Evolutionary conservation across 768 basidiomycete genomes (phyloP), one percentile per base, ranked within the genome.

Genomic region (Coprinopsis strossmayeri): DNA sequence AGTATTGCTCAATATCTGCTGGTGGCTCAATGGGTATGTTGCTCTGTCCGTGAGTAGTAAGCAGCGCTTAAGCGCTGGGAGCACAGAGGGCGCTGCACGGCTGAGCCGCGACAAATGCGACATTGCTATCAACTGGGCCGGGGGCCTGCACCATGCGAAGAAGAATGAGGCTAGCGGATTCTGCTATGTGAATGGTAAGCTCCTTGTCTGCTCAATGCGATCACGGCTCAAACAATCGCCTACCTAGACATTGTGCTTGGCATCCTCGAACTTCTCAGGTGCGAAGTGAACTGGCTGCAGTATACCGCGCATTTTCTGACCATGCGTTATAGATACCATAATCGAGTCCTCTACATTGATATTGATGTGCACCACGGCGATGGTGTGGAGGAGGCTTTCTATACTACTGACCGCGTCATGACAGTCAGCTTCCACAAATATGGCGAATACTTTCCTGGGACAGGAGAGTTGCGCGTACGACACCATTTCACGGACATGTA

Each of bases 1-100:
- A 99, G 57, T 99, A 97, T 63, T 97, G 96, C 62, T 94, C 95
- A 2, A 99, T 99, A 58, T 98, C 96, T 10, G 96, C 96, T n/a
- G 96, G 96, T 40, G 96, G 96, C 2, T 96, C 93, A 0, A 98
- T 99, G 92, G 95, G 96, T 96, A 57, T 50, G 84, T 53, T 42
- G 9, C n/a, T 32, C 50, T 37, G 7, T 32, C 34, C 23, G 18
- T 30, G 42, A 46, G 37, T 26, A 15, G 47, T 26, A 37, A 3
- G 9, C 21, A 3, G 45, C 48, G 10, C 44, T 41, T 37, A 55
- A 49, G 46, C 30, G 34, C 32, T 35, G 35, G 27, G n/a, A 32
- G 51, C 30, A 53, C 49, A 97, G 94, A 97, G 91, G 96, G 96
- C 38, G 96, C 96, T 34, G 94, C 96, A 5, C 77, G 95, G 26